Base-by-base conservation (phyloP, 371 early-diverging fungal genomes). In the Cladochytrium tenue region DNA sequence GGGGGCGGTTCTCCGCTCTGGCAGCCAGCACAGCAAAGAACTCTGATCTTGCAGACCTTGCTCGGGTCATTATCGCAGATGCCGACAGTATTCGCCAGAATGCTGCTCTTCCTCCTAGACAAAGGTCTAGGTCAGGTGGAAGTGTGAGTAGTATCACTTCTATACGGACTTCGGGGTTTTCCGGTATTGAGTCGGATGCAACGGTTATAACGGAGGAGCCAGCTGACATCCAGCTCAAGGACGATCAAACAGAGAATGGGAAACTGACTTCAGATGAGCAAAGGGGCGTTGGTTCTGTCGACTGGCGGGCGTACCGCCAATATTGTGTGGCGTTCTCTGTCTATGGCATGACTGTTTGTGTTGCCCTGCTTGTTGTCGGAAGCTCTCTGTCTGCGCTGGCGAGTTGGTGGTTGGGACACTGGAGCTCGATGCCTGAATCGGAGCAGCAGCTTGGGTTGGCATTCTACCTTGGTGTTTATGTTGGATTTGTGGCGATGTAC, bases 1-100 rank as follows among this genome's bases (percentile, higher is more conserved):
- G 85, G 51, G 93, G 93, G 2, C 81, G 83, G 0, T 90, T 83
- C 43, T 59, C 43, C 43, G 43, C 20, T 43, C 43, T 43, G 7
- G 43, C 43, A 7, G 43, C 43, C 43, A 20, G 20, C 7, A 20
- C 7, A 20, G 43, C 7, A 13, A 43, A 43, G 20, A 7, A 43
- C 7, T 43, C 43, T 20, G 43, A 43, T 13, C 43, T 43, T 7
- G 43, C 43, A 43, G 7, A 7, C 43, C 43, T 43, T 7, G 43
- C 43, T 43, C 43, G 43, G 43, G 43, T 43, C 7, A 7, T 43
- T 13, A 7, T 43, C 43, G 7, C 43, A 13, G 43, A 43, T 20
- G 43, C n/a, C n/a, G n/a, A n/a, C n/a, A n/a, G n/a, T n/a, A n/a
- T n/a, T n/a, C n/a, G n/a, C n/a, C n/a, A n/a, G n/a, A n/a, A n/a